Percentiles rank a stretch among this genome's conserved stretches.
phyloP scores from a whole-genome alignment of 169 alveolate genomes.

The Babesia sp. region DNA sequence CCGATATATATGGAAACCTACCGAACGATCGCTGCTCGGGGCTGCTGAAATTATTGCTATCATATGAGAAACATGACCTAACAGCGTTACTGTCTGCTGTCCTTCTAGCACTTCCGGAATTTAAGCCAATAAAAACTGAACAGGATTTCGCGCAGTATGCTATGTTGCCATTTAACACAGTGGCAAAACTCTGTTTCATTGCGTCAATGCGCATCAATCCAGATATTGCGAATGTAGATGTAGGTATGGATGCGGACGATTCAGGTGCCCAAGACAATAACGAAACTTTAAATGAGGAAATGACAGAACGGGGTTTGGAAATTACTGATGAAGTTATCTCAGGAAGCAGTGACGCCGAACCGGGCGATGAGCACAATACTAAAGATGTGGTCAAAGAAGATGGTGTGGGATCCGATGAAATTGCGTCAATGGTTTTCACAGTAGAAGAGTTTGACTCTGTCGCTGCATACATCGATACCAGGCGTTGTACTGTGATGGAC shows the following conservation, averaged over 20 bases:
- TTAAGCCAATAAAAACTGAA: conserved; percentile 35
- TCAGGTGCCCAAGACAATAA: background rate
- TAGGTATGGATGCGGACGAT: conserved; percentile 1
- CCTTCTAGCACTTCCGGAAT: conserved; percentile 56
- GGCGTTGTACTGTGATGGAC: background rate
- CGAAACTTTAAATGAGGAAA: background rate
- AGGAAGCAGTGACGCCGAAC: background rate
- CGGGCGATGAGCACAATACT: background rate
- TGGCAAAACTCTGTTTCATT: conserved; percentile 47
- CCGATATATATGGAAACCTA: conserved; percentile 41
- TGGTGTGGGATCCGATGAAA: background rate
- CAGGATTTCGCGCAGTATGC: conserved; percentile 55
- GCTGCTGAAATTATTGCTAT: conserved; percentile 41
- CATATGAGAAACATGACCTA: conserved; percentile 53
- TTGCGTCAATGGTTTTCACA: conserved; percentile 45
- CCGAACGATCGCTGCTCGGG: background rate
- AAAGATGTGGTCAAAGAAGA: background rate
- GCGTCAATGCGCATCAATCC: conserved; percentile 60
- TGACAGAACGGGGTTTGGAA: background rate
- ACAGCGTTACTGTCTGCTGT: conserved; percentile 25
- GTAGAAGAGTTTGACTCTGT: conserved; percentile 9
- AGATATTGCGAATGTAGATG: background rate
- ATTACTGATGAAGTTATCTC: background rate
- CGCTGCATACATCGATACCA: background rate
- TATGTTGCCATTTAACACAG: conserved; percentile 31